Evolutionary conservation across 768 basidiomycete species (phyloP), one percentile per base, ranked within the genome.

Genomic region (Suillus sp.): DNA sequence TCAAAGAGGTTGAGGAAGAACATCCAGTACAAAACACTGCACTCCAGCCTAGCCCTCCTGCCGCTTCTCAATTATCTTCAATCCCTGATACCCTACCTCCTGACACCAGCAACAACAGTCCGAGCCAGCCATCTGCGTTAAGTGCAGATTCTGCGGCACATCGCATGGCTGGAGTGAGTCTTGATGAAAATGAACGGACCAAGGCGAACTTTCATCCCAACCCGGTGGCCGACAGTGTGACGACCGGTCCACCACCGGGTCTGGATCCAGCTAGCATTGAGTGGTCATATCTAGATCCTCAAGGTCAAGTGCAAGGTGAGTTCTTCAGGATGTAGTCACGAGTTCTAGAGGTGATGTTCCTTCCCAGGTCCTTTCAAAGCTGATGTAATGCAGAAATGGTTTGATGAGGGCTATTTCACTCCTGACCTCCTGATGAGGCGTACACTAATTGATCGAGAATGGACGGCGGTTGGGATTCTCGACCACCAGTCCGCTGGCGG

Each of bases 201-300:
- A 56, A 62, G 55, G 18, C 62, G 35, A 60, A 61, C 37, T 53
- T 40, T 22, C 68, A 58, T 37, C 54, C 47, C 50, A 40, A 47
- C 22, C 16, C 71, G 45, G 61, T 64, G 16, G 60, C 34, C 22
- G 67, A 65, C 47, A 30, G 64, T 60, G 64, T 70, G n/a, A 51
- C 67, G 22, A 66, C 67, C 47, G 77, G 73, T 10, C 77, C 82
- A 16, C 83, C 83, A 56, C 81, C 83, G 59, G 83, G 81, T 56
- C 67, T 82, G 45, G 89, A 90, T 77, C 79, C 84, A 37, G 80
- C 83, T 34, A 82, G 75, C 66, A 75, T 95, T 25, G 87, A 93
- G 72, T 98, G 95, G 95, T 91, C 88, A 27, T 98, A 98, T 75
- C 85, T 94, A 57, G 95, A 98, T 72, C 95, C 94, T 22, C 86